phyloP scores from a whole-genome alignment of 2,329 filamentous ascomycete species.

The Coniella vitis region DNA sequence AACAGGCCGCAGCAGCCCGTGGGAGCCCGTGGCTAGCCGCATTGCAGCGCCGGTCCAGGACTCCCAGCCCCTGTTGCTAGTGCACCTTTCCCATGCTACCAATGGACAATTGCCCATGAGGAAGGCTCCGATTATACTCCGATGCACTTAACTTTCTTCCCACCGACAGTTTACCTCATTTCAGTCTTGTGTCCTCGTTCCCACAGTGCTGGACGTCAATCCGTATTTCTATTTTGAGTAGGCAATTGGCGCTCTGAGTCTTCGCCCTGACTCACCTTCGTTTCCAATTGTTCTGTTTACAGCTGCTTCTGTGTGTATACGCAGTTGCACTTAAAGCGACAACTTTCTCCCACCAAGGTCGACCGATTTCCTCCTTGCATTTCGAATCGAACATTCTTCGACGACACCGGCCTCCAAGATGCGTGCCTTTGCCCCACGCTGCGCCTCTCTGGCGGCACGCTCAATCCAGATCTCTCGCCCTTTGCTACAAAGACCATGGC shows the following conservation, averaged over 20 bases:
- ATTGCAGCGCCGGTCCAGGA: constrained; percentile 7
- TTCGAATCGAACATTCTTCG: background rate
- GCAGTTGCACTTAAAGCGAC: no score
- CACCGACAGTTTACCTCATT: background rate
- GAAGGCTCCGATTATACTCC: background rate
- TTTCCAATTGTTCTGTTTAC: no score
- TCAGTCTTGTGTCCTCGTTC: background rate
- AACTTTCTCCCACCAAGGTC: no score
- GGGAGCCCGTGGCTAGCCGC: constrained; percentile 4
- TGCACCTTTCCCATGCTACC: background rate
- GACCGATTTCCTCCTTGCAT: background rate
- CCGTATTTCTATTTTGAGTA: background rate
- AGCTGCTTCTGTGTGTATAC: no score
- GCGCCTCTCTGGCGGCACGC: constrained; percentile 27
- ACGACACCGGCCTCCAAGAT: constrained; percentile 31
- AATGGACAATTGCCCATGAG: background rate
- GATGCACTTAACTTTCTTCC: background rate
- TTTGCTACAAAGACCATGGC: constrained; percentile 25
- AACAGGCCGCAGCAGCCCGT: background rate
- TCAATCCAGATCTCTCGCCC: constrained; percentile 26
- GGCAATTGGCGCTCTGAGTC: no score
- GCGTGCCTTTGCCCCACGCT: constrained; percentile 36
- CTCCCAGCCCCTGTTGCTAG: background rate
- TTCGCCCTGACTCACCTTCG: no score
- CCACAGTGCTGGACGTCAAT: background rate